Conservation (phyloP, 2,329 filamentous ascomycete species). For the Myriosclerotinia scirpicola region DNA sequence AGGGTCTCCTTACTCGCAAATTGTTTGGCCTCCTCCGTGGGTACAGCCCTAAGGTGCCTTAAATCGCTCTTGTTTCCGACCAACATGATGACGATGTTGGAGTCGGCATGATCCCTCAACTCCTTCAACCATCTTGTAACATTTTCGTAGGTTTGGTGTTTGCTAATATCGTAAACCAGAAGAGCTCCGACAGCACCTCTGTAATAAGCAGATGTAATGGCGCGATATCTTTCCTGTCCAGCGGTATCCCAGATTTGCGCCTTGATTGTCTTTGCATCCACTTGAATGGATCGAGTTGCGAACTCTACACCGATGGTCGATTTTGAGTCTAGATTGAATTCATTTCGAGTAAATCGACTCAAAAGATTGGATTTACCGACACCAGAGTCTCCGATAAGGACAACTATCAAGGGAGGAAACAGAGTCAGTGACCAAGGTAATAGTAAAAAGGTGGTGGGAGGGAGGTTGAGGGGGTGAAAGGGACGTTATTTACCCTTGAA, state of each 20-base stretch:
- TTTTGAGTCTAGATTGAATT: slow-evolving; percentile 99
- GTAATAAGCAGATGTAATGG: slow-evolving; percentile 99
- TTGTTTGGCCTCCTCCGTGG: slow-evolving; percentile 95
- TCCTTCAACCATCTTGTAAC: slow-evolving; percentile 99
- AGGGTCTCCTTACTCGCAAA: slow-evolving; percentile 74
- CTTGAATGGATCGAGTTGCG: slow-evolving; percentile 96
- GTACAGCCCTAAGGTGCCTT: slow-evolving; percentile 93
- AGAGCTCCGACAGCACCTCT: slow-evolving; percentile 95
- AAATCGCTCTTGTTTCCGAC: slow-evolving; percentile 99
- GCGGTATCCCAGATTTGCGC: slow-evolving; percentile 99
- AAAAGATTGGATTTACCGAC: slow-evolving; percentile 99
- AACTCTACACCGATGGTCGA: slow-evolving; percentile 99
- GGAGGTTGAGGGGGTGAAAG: slow-evolving; percentile 29
- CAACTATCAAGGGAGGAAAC: slow-evolving; percentile 60
- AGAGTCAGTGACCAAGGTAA: slow-evolving; percentile 38
- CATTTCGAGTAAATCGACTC: slow-evolving; percentile 98
- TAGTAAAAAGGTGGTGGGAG: slow-evolving; percentile 35
- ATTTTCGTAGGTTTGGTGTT: slow-evolving; percentile 99
- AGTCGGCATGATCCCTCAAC: slow-evolving; percentile 94
- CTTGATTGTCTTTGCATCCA: slow-evolving; percentile 99
- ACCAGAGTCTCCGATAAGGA: slow-evolving; percentile 98
- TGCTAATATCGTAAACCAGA: slow-evolving; percentile 99
- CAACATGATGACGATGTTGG: slow-evolving; percentile 99
- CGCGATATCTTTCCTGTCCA: slow-evolving; percentile 97
- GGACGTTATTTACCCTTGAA: slow-evolving; percentile 77